Conservation (phyloP, 73 alveolate genomes). For the Uronychia setigera region DNA sequence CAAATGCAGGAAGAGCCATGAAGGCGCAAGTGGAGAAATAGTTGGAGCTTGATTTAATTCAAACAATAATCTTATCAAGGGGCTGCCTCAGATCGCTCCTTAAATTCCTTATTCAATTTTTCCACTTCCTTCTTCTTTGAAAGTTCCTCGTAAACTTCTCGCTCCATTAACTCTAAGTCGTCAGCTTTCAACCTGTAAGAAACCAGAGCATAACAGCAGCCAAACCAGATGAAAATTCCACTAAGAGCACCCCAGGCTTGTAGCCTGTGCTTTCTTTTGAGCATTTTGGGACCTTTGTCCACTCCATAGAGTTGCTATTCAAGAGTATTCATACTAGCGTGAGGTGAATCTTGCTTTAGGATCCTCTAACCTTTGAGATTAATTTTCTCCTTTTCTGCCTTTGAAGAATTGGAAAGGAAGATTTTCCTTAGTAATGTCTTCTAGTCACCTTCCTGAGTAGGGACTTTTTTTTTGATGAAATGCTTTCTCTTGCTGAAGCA, state of each 20-base stretch:
- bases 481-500: no score
- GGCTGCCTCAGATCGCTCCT: no score
- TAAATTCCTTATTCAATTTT: slow-evolving; percentile 16
- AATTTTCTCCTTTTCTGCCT: not conserved
- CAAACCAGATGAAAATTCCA: slow-evolving; percentile 50
- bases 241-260: slow-evolving; percentile 62
- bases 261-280: slow-evolving; percentile 57
- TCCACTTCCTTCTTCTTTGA: slow-evolving; percentile 66
- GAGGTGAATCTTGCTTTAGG: not conserved
- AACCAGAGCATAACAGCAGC: slow-evolving; percentile 54
- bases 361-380: not conserved
- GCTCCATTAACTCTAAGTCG: slow-evolving; percentile 72
- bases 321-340: not conserved
- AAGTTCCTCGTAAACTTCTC: slow-evolving; percentile 71
- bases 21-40: no score
- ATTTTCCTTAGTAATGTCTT: not conserved
- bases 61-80: no score
- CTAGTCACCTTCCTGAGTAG: no score
- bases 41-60: no score
- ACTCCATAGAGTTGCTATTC: not conserved
- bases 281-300: slow-evolving; percentile 68
- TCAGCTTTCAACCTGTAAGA: slow-evolving; percentile 61
- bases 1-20: no score
- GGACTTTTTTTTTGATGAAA: no score
- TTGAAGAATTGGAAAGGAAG: not conserved